Base-by-base conservation (phyloP, 2,329 filamentous ascomycete species). In the Huntiella bhutanensis region DNA sequence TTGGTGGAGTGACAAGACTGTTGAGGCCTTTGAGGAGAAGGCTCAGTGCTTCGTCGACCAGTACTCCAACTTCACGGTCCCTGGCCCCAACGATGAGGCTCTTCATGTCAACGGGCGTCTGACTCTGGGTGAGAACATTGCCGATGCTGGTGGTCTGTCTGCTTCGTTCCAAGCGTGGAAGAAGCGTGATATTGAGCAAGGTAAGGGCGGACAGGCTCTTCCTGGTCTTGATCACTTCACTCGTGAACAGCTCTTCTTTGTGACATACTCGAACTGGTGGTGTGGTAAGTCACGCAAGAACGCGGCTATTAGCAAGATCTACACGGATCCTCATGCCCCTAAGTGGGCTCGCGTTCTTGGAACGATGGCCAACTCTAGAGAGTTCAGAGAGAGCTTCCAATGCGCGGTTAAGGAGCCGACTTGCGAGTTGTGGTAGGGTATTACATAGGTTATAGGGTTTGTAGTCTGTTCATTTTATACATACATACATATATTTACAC, bases 391-490 rank as follows among this genome's bases (percentile, higher is more conserved):
- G 57, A 74, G 72, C 7, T 84, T 83, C 58, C 63, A 71, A 41
- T 85, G 80, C 55, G 66, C 71, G 12, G 63, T 62, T 2, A 79
- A 75, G 62, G 68, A 81, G 56, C 78, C 78, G 0, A 71, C 68
- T 32, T 84, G 79, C 57, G 72, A 82, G 60, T 60, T 84, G 48
- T 83, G 79, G 78, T 84, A 51, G 85, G 83, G 79, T 85, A 79
- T 84, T 85, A 80, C 85, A 85, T 83, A 80, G 84, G 80, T 86
- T 87, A 81, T 86, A 85, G 82, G n/a, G 15, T 13, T 28, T 44
- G 35, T n/a, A 37, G 32, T 11, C 12, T 44, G 22, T 16, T 19
- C 1, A 32, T 15, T 28, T 12, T 12, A n/a, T 41, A 41, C 40
- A 32, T 19, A 12, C 22, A 32, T 19, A 32, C 19, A n/a, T 28